These are phyloP conservation scores for Dactylellina drechsleri DNA, from an alignment of 2,329 filamentous ascomycete species.

Conservation along the genomic window DNA sequence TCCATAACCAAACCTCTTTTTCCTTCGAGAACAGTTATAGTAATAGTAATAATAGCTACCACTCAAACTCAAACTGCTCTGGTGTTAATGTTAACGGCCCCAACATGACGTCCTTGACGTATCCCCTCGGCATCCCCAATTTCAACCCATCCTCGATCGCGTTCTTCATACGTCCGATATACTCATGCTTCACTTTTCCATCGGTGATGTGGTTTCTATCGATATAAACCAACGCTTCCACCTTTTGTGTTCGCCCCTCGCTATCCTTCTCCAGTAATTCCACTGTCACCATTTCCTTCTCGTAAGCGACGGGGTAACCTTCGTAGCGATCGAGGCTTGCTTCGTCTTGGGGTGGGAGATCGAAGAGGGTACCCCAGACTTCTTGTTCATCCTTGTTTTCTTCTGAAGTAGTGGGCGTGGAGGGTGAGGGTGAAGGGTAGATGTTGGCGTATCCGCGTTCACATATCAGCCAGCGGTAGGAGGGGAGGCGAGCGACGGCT, in stretches of 20 bases:
- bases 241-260: slow-evolving; percentile 7
- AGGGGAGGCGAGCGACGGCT: slow-evolving; percentile 69
- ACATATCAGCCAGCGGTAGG: slow-evolving; percentile 75
- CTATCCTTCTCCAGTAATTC: slow-evolving; percentile 60
- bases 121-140: slow-evolving; percentile 49
- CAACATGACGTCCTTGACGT: slow-evolving; percentile 55
- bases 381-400: neutral
- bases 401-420: too few species aligned
- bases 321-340: slow-evolving; percentile 68
- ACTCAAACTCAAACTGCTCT: slow-evolving; percentile 14
- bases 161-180: slow-evolving; percentile 53
- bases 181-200: slow-evolving; percentile 52
- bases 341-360: slow-evolving; percentile 67
- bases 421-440: slow-evolving; percentile 60
- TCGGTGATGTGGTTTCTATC: slow-evolving; percentile 46
- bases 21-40: neutral
- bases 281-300: slow-evolving; percentile 64
- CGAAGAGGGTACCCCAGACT: slow-evolving; percentile 69
- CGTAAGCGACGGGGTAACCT: slow-evolving; percentile 72
- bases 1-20: neutral
- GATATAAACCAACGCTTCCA: slow-evolving; percentile 55
- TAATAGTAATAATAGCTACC: neutral
- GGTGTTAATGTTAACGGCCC: slow-evolving; percentile 16
- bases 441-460: slow-evolving; percentile 75
- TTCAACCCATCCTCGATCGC: slow-evolving; percentile 54